Base-by-base conservation (phyloP, 495 filamentous ascomycete genomes). In the Durotheca rogersii region DNA sequence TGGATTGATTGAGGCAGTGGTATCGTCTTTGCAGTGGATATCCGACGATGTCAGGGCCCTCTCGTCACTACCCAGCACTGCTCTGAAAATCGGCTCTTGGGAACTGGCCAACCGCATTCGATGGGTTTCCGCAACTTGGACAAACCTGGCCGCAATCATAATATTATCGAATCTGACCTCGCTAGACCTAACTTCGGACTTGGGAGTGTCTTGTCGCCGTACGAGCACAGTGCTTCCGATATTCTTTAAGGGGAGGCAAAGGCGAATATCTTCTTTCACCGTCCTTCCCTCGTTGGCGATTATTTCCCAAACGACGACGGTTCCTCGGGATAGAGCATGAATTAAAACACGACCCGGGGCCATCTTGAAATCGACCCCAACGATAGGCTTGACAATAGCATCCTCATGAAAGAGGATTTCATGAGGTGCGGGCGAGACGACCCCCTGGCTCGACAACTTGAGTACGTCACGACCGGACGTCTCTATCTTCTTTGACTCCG, bases 211-310 rank as follows among this genome's bases (percentile, higher is more conserved):
- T 18, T 30, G 27, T 45, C 48, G 38, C 4, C 54, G 37, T 6
- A 54, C 9, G 14, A 31, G 23, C 15, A 47, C 36, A 4, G 4
- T 20, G 9, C 21, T 37, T 19, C 42, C 54, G 7, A 18, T 9
- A 4, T 18, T 17, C 3, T 31, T 16, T 2, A 37, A 42, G 4
- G 4, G 6, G 11, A 58, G 17, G 7, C 38, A 53, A 11, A 18
- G 15, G 9, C 55, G 49, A 18, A 58, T 25, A 18, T 58, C 55
- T 10, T 49, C 55, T 15, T 30, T 44, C 5, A 45, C 7, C 21
- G 27, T 27, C 21, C 29, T 15, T 19, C 15, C 14, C 4, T 37
- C 27, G 1, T 41, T 11, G 2, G 27, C 15, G 2, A 10, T 16
- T 6, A 58, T 1, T 15, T 53, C 41, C 49, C 55, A 58, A 16